Evolutionary conservation across 306 rosid genomes (phyloP).

Genomic region (Crotalaria pallida): DNA sequence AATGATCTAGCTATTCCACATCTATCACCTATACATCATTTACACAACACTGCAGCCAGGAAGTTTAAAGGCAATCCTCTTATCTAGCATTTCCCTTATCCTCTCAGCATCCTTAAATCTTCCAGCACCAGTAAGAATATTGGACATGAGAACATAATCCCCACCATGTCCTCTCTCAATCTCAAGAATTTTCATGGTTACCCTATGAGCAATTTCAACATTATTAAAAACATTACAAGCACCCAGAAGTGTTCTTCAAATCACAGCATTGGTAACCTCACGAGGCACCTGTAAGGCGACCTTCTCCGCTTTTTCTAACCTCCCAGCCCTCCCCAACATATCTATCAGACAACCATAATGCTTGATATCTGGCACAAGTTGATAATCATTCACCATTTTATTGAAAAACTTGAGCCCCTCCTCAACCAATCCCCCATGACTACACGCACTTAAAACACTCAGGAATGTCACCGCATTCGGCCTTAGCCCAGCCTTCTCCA

Average conservation of each 20-base stretch:
- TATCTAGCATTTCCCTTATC: constrained; percentile 55
- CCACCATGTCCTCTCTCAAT: constrained; percentile 59
- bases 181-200: constrained; percentile 44
- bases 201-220: constrained; percentile 60
- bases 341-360: constrained; percentile 72
- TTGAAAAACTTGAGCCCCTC: constrained; percentile 56
- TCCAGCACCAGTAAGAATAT: constrained; percentile 63
- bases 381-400: constrained; percentile 47
- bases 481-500: constrained; percentile 59
- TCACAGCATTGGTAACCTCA: constrained; percentile 50
- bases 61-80: constrained; percentile 44
- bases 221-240: constrained; percentile 64
- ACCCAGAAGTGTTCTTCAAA: constrained; percentile 69
- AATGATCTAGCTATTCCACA: not conserved
- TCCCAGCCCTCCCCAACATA: constrained; percentile 67
- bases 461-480: constrained; percentile 56
- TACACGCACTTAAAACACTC: constrained; percentile 62
- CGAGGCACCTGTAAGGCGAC: constrained; percentile 51
- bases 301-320: constrained; percentile 65
- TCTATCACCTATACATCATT: not conserved
- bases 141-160: constrained; percentile 81
- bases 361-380: constrained; percentile 47
- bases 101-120: constrained; percentile 59
- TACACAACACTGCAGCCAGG: constrained; percentile 60
- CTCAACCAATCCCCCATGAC: constrained; percentile 72